Evolutionary conservation across 2,329 filamentous ascomycete genomes (phyloP), one percentile per base, ranked within the genome.

Genomic region (Pseudofabraea citricarpa): DNA sequence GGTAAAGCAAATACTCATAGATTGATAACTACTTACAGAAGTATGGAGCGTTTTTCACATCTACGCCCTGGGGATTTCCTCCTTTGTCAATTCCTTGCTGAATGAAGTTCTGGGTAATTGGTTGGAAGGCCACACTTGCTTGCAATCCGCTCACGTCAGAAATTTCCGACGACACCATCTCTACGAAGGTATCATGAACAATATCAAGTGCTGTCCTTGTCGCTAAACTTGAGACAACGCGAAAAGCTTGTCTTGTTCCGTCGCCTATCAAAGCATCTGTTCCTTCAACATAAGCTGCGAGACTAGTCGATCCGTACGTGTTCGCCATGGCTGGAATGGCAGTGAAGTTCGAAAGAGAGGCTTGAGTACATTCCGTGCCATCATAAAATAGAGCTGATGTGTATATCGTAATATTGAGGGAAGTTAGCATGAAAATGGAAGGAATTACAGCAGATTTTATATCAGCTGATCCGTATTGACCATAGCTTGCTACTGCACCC

Each of bases 361-460:
- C 32, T 36, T 49, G 47, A 35, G 26, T n/a, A 24, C 47, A 49
- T 12, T 33, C 20, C 6, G 42, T 40, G 3, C 43, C 39, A 29
- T 51, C 47, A 24, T 51, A 49, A 40, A 51, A 51, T 5, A 51
- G 36, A 8, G 46, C 46, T 4, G 48, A 43, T 7, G 41, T 44
- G 38, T 50, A 50, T 4, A 46, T 38, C 3, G 43, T 48, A 13
- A 29, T 24, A 21, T 48, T 48, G 19, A 38, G 24, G 15, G 43
- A 40, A 19, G 27, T 36, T 8, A 48, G 40, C 46, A 48, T 45
- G 32, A 45, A 46, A n/a, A 48, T 43, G 13, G 46, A 48, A 10
- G 48, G 46, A 27, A 50, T 50, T 16, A 48, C 39, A 24, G 48
- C 48, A n/a, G 48, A 40, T 23, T 50, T 50, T 13, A 46, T 13